Evolutionary conservation across 78 protist species (phyloP).

Genomic region (Dictyostelium brefeldianum): DNA sequence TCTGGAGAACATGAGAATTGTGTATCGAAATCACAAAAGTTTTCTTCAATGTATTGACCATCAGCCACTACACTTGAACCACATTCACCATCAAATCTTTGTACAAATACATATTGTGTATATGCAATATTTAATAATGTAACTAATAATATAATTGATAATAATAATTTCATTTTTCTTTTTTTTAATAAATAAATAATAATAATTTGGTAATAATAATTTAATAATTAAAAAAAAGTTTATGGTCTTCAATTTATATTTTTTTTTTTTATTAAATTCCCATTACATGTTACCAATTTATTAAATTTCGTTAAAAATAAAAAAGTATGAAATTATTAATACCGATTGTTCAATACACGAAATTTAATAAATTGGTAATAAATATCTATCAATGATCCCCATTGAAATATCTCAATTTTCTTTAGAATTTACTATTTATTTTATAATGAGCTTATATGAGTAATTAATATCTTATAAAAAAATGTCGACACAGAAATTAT

Average conservation of each 20-base stretch:
- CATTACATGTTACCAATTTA: neutral
- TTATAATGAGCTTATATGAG: no score
- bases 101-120: neutral
- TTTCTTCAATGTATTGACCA: constrained; percentile 9
- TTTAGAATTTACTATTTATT: no score
- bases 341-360: no score
- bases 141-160: neutral
- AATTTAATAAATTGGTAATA: no score
- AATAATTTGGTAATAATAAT: neutral
- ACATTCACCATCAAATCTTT: constrained; percentile 10
- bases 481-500: no score
- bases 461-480: no score
- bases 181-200: neutral
- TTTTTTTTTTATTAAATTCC: neutral
- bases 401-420: no score
- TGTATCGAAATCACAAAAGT: neutral
- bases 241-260: neutral
- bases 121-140: neutral
- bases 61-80: neutral
- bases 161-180: neutral
- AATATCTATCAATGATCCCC: no score
- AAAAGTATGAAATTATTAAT: no score
- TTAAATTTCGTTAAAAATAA: neutral
- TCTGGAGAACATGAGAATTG: neutral
- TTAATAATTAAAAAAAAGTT: neutral